Base-by-base conservation (phyloP, 768 basidiomycete species). In the Phlegmacium glaucopus region DNA sequence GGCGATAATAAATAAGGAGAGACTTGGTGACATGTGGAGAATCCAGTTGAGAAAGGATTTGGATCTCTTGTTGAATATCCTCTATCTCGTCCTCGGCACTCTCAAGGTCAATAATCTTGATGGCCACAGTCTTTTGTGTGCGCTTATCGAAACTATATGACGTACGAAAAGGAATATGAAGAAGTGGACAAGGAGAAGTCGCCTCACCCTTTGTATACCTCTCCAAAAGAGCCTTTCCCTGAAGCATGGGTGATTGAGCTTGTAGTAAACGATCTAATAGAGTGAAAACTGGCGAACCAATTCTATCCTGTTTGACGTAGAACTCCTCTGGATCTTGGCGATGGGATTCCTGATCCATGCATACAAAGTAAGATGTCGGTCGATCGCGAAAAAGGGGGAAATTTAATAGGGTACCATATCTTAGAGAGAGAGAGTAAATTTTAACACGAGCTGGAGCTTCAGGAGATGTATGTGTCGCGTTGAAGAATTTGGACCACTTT, bases 11-110 rank as follows among this genome's bases (percentile, higher is more conserved):
- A 32, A 28, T 46, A 51, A 47, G 15, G 51, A 76, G 85, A 63
- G 58, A 94, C 90, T 92, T 95, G 55, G 95, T 98, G 47, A 98
- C 95, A 71, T 90, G 87, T 22, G 90, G 86, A 18, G 94, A 97
- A 68, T 98, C 95, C 55, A 99, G 70, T 63, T 97, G 94, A 6
- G 91, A 93, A 11, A 99, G 80, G 52, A 99, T 98, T 67, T 96
- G 92, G 47, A 99, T 98, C 68, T 99, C 96, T 65, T 96, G 92
- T 60, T 98, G 93, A 50, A 99, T 98, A 70, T 98, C 96, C 66
- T 98, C 96, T 62, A 98, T 97, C 73, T 99, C 96, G 63, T 99
- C 96, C 68, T 98, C 96, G 43, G 96, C 96, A 62, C 90, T 93
- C 69, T 99, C 96, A 27, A 99, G 81, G 74, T 98, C 94, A 65